These are phyloP conservation scores for Tuber calosporum DNA, from an alignment of 495 filamentous ascomycete genomes.

Conservation along the genomic window DNA sequence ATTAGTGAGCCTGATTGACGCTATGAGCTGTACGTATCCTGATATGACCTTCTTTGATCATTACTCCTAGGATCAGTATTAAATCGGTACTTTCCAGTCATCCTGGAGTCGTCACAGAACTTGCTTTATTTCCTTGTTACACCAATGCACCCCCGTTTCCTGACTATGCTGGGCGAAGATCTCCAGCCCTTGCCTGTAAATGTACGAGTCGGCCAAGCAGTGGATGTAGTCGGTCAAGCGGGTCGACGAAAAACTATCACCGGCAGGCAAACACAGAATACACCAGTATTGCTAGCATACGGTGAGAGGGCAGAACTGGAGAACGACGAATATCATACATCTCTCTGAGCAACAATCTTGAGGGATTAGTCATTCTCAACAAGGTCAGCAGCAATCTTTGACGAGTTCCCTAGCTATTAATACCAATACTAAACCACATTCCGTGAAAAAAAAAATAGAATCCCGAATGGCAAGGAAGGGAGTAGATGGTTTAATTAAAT, in stretches of 20 bases:
- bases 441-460: constrained; percentile 32
- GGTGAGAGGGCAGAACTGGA: constrained; percentile 95
- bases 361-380: constrained; percentile 91
- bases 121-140: constrained; percentile 95
- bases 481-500: constrained; percentile 8
- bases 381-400: constrained; percentile 58
- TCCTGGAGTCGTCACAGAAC: constrained; percentile 82
- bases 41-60: not conserved
- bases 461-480: constrained; percentile 41
- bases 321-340: constrained; percentile 97
- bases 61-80: not conserved
- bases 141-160: constrained; percentile 94
- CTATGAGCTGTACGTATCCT: constrained; percentile 59
- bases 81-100: constrained; percentile 46
- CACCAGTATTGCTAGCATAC: constrained; percentile 83
- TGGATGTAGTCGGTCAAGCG: constrained; percentile 95
- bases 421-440: constrained; percentile 13
- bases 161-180: constrained; percentile 90
- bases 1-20: constrained; percentile 83
- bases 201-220: constrained; percentile 92
- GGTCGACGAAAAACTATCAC: constrained; percentile 98
- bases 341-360: constrained; percentile 76
- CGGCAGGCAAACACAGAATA: constrained; percentile 98
- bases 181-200: constrained; percentile 91
- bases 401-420: not conserved